A percentile compares a stretch with the other conserved stretches of the same genome.
Evolutionary conservation across 805 yeast species (phyloP).

Genomic region (Yamadazyma scolyti): DNA sequence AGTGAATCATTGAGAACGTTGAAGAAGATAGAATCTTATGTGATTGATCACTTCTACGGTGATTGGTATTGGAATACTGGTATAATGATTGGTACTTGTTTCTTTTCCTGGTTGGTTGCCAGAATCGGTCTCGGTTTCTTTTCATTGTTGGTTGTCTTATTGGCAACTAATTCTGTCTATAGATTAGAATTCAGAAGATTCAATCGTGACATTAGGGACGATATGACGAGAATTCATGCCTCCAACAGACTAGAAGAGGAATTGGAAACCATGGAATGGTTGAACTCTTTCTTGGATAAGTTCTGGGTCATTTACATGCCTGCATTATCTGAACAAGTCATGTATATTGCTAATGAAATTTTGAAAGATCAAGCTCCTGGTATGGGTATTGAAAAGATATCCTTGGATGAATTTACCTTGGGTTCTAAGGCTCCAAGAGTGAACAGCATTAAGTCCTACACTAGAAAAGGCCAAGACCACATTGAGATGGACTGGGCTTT

Average conservation of each 20-base stretch:
- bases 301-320: conserved; percentile 92
- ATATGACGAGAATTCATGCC: conserved; percentile 63
- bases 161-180: conserved; percentile 64
- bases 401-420: conserved; percentile 72
- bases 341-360: conserved; percentile 62
- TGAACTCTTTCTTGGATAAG: conserved; percentile 70
- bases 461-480: conserved; percentile 61
- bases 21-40: conserved; percentile 50
- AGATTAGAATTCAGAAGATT: conserved; percentile 73
- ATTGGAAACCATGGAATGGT: conserved; percentile 77
- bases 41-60: conserved; percentile 63
- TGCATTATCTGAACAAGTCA: conserved; percentile 71
- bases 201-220: conserved; percentile 71
- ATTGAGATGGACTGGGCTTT: conserved; percentile 85
- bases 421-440: conserved; percentile 81
- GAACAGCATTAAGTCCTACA: conserved; percentile 67
- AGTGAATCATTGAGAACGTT: conserved; percentile 17
- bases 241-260: conserved; percentile 58
- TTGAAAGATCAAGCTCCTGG: conserved; percentile 77
- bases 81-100: conserved; percentile 63
- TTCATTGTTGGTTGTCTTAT: conserved; percentile 55
- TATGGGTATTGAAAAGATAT: conserved; percentile 70
- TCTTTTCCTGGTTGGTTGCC: conserved; percentile 68
- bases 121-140: conserved; percentile 62
- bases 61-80: conserved; percentile 73